Base-by-base conservation (phyloP, 2,329 filamentous ascomycete genomes). In the Calonectria honghensis region DNA sequence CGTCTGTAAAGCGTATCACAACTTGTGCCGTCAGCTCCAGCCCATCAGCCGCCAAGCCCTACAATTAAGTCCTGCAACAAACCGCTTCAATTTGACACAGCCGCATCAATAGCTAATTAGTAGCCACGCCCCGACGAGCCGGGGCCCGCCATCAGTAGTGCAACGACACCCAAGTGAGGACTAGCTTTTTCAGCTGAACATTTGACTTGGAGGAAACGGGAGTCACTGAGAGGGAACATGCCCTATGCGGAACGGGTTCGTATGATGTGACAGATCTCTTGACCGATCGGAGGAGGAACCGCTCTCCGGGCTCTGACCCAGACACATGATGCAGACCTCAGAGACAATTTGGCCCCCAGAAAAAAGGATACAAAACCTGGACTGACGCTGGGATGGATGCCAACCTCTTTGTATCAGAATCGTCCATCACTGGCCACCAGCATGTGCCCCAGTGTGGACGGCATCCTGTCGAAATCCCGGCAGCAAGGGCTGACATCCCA, bases 51-150 rank as follows among this genome's bases (percentile, higher is more conserved):
- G 67, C 73, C 51, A 70, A 71, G 73, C 69, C 68, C 41, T 59
- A 35, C 59, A 41, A 27, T 45, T 66, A 27, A 69, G 39, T 71
- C 32, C 48, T 76, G 71, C 68, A 54, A 59, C 39, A 74, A 68
- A 41, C 66, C 52, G 63, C 50, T 52, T 69, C 39, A 52, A 57
- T 32, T 67, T 41, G 63, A 68, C 32, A 66, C 72, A 68, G 59
- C 52, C 66, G 66, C 72, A 68, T 64, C 57, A 68, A 73, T 75
- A 70, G 54, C 68, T 48, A 63, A 66, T 45, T 65, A 32, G 29
- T 65, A 69, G 41, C 73, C 69, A 73, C 70, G 69, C 41, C 63
- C 73, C 70, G 48, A 76, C 37, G 35, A 68, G 45, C 61, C 68
- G 63, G 69, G 68, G 51, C 57, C 52, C 54, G 66, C 39, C 63